Evolutionary conservation across 345 rosid genomes (phyloP).

Genomic region (Dimocarpus longan): DNA sequence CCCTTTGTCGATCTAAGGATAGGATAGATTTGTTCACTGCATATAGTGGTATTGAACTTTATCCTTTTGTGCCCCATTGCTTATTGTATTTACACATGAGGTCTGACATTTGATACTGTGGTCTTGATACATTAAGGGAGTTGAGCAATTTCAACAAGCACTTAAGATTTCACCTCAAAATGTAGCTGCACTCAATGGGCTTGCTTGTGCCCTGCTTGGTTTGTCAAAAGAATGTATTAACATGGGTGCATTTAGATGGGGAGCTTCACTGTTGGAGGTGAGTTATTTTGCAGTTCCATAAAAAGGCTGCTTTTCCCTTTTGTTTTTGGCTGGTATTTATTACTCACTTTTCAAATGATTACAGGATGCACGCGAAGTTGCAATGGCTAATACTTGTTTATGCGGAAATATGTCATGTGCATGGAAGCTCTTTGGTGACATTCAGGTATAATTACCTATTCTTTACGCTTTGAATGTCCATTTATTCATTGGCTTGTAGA

Average conservation of each 20-base stretch:
- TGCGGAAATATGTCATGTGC: conserved; percentile 68
- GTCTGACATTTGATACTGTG: conserved; percentile 11
- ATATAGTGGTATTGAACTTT: not conserved
- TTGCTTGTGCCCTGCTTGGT: conserved; percentile 81
- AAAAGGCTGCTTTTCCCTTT: not conserved
- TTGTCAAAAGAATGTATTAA: conserved; percentile 81
- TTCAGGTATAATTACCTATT: conserved; percentile 50
- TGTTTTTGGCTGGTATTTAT: conserved; percentile 2
- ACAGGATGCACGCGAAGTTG: conserved; percentile 79
- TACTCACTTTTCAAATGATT: conserved; percentile 20
- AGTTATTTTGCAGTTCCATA: conserved; percentile 18
- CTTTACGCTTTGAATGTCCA: conserved; percentile 4
- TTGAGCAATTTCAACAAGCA: conserved; percentile 81
- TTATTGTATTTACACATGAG: conserved; percentile 7
- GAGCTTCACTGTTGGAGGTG: conserved; percentile 87
- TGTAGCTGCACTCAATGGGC: conserved; percentile 77
- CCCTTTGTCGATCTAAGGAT: not conserved
- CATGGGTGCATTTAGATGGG: conserved; percentile 88
- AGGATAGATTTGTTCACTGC: not conserved
- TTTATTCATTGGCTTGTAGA: conserved; percentile 6
- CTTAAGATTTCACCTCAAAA: conserved; percentile 71
- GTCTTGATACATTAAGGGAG: conserved; percentile 55
- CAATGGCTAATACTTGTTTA: conserved; percentile 42
- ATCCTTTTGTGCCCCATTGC: not conserved
- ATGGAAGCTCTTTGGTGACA: conserved; percentile 95